Base-by-base conservation (phyloP, 805 yeast genomes). In the Wickerhamiella qilinensis region DNA sequence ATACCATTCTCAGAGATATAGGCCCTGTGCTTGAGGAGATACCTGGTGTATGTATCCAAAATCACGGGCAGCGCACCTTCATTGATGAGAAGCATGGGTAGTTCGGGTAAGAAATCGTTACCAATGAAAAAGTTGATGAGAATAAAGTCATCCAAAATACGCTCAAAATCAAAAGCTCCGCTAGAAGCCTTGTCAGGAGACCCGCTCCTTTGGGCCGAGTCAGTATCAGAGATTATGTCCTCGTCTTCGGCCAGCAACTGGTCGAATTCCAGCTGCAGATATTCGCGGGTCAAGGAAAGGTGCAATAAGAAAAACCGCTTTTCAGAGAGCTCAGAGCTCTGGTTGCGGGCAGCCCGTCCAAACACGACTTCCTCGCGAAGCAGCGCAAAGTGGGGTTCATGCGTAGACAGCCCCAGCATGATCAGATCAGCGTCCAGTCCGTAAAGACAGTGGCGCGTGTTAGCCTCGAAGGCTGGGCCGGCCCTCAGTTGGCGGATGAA, bases 321-420 rank as follows among this genome's bases (percentile, higher is more conserved):
- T 40, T 77, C 77, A 44, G 76, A 75, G 30, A 91, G 67, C 46
- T 71, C 62, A 60, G 58, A 62, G 33, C 46, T 40, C 19, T 57
- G 57, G 42, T 37, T 32, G 27, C 30, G 37, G 15, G 54, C 51
- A 38, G 57, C 59, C 33, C 71, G 67, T 1, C 96, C 96, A 63
- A 91, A 91, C 0, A 72, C 69, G 18, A 91, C 98, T 51, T 91
- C 98, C 61, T 91, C 99, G 60, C 99, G 75, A 30, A 91, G 67
- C 31, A 91, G n/a, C n/a, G n/a, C n/a, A n/a, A 86, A 84, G 59
- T 88, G 96, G n/a, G 96, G 94, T 46, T 84, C 96, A 55, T 88
- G 97, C 19, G 83, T 75, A 1, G 83, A 79, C 38, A 88, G 66
- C 15, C 95, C 96, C 56, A 88, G 68, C 81, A 88, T 83, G 50